These are phyloP conservation scores for Botryotinia globosa DNA, from an alignment of 2,329 filamentous ascomycete genomes.

Conservation along the genomic window DNA sequence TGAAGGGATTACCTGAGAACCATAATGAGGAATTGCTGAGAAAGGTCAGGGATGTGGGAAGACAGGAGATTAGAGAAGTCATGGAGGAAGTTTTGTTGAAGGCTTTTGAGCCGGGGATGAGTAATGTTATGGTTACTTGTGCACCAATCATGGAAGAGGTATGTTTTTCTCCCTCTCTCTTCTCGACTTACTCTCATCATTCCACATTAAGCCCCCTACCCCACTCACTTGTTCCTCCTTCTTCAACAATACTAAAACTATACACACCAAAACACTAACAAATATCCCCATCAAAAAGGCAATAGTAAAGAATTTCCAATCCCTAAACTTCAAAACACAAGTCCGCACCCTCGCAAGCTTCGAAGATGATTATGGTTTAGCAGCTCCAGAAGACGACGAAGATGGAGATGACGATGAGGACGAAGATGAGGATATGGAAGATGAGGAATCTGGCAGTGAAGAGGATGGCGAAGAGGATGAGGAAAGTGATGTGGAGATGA, in stretches of 20 bases:
- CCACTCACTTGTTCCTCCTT: neutral
- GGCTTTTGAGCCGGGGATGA: constrained; percentile 74
- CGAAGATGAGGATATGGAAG: constrained; percentile 33
- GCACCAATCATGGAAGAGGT: constrained; percentile 83
- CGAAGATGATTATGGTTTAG: constrained; percentile 84
- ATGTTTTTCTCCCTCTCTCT: constrained; percentile 40
- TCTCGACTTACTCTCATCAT: constrained; percentile 1
- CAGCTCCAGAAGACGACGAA: constrained; percentile 50
- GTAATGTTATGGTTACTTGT: constrained; percentile 87
- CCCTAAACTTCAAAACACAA: constrained; percentile 74
- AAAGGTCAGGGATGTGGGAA: constrained; percentile 70
- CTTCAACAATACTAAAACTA: neutral
- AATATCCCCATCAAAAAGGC: constrained; percentile 48
- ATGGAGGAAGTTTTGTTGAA: constrained; percentile 74
- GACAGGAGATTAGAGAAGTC: constrained; percentile 71
- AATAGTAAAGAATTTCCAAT: constrained; percentile 70
- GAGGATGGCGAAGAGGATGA: constrained; percentile 27
- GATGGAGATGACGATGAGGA: constrained; percentile 48
- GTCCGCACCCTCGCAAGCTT: constrained; percentile 74
- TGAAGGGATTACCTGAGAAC: constrained; percentile 70
- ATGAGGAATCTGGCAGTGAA: constrained; percentile 27
- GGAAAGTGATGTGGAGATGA: constrained; percentile 6
- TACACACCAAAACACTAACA: neutral
- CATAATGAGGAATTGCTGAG: constrained; percentile 76
- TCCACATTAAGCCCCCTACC: neutral